phyloP scores from a whole-genome alignment of 2,329 filamentous ascomycete species.

The Nemania sp. region DNA sequence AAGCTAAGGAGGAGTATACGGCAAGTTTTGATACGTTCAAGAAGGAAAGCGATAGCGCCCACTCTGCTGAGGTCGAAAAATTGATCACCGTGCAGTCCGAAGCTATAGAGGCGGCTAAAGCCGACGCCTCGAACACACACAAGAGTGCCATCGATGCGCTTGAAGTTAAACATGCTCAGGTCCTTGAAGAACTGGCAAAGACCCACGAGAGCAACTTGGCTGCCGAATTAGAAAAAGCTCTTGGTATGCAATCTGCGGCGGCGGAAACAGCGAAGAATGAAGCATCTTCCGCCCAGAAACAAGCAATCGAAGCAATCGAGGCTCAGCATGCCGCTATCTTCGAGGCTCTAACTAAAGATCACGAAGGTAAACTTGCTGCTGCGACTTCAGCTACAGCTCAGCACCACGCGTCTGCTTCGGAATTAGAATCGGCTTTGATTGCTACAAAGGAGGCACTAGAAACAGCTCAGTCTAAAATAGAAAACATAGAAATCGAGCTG shows the following conservation, averaged over 20 bases:
- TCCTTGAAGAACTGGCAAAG: slow-evolving; percentile 52
- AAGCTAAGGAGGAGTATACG: slow-evolving; percentile 41
- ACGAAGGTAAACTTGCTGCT: slow-evolving; percentile 35
- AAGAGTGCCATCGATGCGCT: slow-evolving; percentile 41
- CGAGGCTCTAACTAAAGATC: slow-evolving; percentile 47
- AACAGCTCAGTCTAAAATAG: slow-evolving; percentile 36
- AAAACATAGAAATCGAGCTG: slow-evolving; percentile 42
- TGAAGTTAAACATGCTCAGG: slow-evolving; percentile 49
- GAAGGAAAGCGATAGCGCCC: slow-evolving; percentile 45
- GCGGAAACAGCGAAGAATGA: slow-evolving; percentile 50
- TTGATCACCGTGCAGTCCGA: slow-evolving; percentile 48
- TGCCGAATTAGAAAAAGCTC: slow-evolving; percentile 43
- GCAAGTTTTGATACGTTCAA: slow-evolving; percentile 45
- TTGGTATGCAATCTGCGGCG: slow-evolving; percentile 46
- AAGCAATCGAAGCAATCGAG: slow-evolving; percentile 39
- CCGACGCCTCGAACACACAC: slow-evolving; percentile 41
- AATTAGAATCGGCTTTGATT: slow-evolving; percentile 42
- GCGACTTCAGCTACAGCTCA: slow-evolving; percentile 37
- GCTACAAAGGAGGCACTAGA: slow-evolving; percentile 39
- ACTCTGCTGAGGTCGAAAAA: slow-evolving; percentile 51
- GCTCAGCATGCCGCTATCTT: slow-evolving; percentile 50
- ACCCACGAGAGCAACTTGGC: slow-evolving; percentile 40
- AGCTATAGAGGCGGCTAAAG: slow-evolving; percentile 50
- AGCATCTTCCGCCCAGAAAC: slow-evolving; percentile 28
- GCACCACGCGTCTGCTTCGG: slow-evolving; percentile 38